Evolutionary conservation across 2,329 filamentous ascomycete species (phyloP).

Genomic region (Macrophomina phaseolina): DNA sequence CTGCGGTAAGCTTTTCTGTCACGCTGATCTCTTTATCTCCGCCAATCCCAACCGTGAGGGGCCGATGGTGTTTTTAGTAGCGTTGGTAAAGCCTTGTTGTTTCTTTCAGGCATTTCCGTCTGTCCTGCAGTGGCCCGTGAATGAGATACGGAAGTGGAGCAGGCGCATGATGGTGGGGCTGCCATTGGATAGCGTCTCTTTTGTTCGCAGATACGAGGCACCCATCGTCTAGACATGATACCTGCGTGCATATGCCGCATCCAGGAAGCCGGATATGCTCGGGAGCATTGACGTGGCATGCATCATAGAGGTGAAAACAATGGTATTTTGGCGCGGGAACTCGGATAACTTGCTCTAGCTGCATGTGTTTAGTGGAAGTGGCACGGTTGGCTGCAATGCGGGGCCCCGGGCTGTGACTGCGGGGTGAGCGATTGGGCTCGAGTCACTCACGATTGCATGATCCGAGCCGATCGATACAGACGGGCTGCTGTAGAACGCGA

Average conservation of each 20-base stretch:
- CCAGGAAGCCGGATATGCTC: not conserved
- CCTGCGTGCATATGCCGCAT: not conserved
- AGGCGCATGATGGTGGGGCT: not conserved
- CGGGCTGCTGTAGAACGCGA: not conserved
- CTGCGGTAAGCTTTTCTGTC: not conserved
- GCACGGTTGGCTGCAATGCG: not conserved
- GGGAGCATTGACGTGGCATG: not conserved
- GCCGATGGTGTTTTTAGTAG: not conserved
- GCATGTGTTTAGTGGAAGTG: not conserved
- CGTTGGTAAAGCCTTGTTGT: not conserved
- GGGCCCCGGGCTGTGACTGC: not conserved
- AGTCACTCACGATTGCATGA: not conserved
- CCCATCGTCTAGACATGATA: not conserved
- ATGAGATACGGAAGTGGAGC: not conserved
- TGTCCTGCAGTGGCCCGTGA: not conserved
- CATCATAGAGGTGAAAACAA: not conserved
- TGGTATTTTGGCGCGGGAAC: not conserved
- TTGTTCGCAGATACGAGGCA: not conserved
- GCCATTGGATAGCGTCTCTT: not conserved
- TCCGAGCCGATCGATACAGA: not conserved
- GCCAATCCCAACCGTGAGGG: not conserved
- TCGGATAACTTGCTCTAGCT: not conserved
- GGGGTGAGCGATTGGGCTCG: not conserved
- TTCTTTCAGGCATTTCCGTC: not conserved
- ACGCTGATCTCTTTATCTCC: not conserved